Percentiles rank a stretch among this genome's conserved stretches.
These are phyloP conservation scores for Candida multigemmis DNA, from an alignment of 805 yeast genomes.

Conservation along the genomic window DNA sequence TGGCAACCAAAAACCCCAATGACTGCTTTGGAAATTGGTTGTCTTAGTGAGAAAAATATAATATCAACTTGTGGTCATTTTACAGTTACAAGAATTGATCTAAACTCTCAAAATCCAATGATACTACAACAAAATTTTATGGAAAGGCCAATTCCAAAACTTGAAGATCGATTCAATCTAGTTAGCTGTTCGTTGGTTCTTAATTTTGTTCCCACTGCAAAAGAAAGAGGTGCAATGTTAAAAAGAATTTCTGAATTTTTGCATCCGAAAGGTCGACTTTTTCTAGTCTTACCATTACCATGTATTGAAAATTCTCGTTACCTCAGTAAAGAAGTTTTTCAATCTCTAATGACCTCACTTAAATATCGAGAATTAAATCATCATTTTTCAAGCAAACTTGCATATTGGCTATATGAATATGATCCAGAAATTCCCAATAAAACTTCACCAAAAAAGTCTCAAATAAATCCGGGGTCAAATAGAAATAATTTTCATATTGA, in stretches of 20 bases:
- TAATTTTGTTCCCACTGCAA: constrained; percentile 75
- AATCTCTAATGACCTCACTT: constrained; percentile 41
- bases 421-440: constrained; percentile 11
- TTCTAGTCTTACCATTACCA: constrained; percentile 83
- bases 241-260: constrained; percentile 49
- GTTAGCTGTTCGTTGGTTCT: constrained; percentile 81
- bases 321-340: constrained; percentile 36
- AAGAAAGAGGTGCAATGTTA: constrained; percentile 72
- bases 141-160: constrained; percentile 54
- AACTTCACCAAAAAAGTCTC: constrained; percentile 28
- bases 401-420: constrained; percentile 62
- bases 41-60: constrained; percentile 57
- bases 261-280: constrained; percentile 36
- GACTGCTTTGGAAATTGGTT: constrained; percentile 75
- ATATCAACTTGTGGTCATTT: constrained; percentile 56
- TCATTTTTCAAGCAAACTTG: constrained; percentile 61
- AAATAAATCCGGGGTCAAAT: constrained; percentile 45
- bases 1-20: constrained; percentile 25
- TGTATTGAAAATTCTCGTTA: constrained; percentile 81
- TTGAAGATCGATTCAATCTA: constrained; percentile 40
- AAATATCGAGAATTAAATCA: constrained; percentile 45
- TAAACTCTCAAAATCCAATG: constrained; percentile 68
- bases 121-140: constrained; percentile 79
- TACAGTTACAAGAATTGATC: constrained; percentile 52
- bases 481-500: constrained; percentile 62